A percentile compares a stretch with the other conserved stretches of the same genome.
Evolutionary conservation across 2,329 filamentous ascomycete genomes (phyloP).

Genomic region (Fusarium sp.): DNA sequence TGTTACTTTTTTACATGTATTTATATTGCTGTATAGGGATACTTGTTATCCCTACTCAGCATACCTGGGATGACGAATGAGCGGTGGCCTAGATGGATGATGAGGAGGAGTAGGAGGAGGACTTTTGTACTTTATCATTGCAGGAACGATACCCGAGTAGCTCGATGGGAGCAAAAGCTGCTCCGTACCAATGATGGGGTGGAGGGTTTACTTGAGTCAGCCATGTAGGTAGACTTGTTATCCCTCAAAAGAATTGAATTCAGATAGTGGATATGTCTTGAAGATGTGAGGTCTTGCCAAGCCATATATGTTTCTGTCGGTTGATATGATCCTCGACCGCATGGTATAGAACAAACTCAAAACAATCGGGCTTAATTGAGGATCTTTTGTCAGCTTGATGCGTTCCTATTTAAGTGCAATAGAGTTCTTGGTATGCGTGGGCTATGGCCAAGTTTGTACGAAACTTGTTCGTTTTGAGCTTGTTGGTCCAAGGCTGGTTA

Average conservation of each 20-base stretch:
- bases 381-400: too few relatives aligned
- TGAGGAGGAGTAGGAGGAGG: conserved; percentile 18
- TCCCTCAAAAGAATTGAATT: conserved; percentile 12
- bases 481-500: too few relatives aligned
- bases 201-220: conserved; percentile 3
- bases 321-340: too few relatives aligned
- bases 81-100: conserved; percentile 7
- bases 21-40: conserved; percentile 36
- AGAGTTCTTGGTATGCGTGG: too few relatives aligned
- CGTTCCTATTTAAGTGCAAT: too few relatives aligned
- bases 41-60: conserved; percentile 15
- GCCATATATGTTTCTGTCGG: too few relatives aligned
- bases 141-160: conserved; percentile 51
- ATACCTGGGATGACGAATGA: conserved; percentile 25
- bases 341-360: too few relatives aligned
- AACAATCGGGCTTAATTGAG: too few relatives aligned
- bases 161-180: conserved; percentile 31
- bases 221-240: conserved; percentile 7
- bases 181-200: conserved; percentile 37
- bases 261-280: conserved; percentile 7
- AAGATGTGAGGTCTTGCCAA: neutral
- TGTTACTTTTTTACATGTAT: conserved; percentile 37
- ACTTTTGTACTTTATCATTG: conserved; percentile 50
- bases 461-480: too few relatives aligned
- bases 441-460: too few relatives aligned